Evolutionary conservation across 2,329 filamentous ascomycete species (phyloP).

Genomic region (Sclerotinia borealis): DNA sequence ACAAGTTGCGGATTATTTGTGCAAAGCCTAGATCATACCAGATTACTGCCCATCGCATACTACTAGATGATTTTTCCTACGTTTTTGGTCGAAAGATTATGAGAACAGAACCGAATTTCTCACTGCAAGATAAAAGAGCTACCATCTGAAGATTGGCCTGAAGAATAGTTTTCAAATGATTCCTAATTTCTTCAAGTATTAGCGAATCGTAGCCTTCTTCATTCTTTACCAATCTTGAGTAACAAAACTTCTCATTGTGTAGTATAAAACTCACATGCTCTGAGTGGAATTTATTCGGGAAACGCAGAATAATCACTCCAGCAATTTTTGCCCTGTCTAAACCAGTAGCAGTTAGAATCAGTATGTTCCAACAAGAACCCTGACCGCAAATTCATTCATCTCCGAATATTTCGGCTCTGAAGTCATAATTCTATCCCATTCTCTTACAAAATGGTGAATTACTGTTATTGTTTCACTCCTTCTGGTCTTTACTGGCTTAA

Average conservation of each 20-base stretch:
- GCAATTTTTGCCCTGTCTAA: not conserved
- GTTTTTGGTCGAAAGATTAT: not conserved
- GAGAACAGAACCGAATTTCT: not conserved
- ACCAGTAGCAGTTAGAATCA: not conserved
- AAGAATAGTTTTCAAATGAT: not conserved
- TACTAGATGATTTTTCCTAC: not conserved
- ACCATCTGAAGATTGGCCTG: not conserved
- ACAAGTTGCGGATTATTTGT: no score
- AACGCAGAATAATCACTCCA: not conserved
- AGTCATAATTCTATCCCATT: no score
- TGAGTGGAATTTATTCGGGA: accelerated
- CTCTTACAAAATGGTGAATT: no score
- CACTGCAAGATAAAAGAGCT: not conserved
- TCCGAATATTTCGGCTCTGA: no score
- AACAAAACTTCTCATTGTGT: not conserved
- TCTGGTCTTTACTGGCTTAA: no score
- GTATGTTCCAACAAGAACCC: not conserved
- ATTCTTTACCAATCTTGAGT: not conserved
- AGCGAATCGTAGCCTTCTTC: not conserved
- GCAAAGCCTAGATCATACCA: no score
- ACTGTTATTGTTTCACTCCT: no score
- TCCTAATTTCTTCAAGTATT: not conserved
- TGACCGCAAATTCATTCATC: not conserved
- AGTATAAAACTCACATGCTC: no score
- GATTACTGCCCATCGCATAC: not conserved